Evolutionary conservation across 2,329 filamentous ascomycete species (phyloP).

Genomic region (Xylaria sp.): DNA sequence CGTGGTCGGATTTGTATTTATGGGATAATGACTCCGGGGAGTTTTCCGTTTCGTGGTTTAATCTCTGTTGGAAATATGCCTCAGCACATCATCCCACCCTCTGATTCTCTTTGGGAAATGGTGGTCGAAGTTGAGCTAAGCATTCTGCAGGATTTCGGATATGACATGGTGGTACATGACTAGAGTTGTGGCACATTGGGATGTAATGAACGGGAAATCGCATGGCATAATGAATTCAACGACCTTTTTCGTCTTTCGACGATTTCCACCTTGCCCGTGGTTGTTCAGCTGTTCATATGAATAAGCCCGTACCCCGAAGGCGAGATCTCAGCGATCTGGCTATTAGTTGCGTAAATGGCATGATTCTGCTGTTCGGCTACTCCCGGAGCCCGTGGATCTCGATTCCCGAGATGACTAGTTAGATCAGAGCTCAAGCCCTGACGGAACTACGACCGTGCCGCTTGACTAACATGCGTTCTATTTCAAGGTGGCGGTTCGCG

Average conservation of each 20-base stretch:
- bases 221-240: conserved; percentile 47
- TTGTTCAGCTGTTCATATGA: background rate
- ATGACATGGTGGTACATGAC: conserved; percentile 31
- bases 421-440: background rate
- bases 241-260: conserved; percentile 31
- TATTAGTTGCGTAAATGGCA: background rate
- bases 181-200: conserved; percentile 44
- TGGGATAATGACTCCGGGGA: conserved; percentile 33
- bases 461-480: conserved; percentile 1
- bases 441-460: conserved; percentile 3
- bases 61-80: conserved; percentile 24
- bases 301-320: background rate
- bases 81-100: conserved; percentile 9
- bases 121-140: conserved; percentile 26
- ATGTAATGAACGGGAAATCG: conserved; percentile 43
- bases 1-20: conserved; percentile 31
- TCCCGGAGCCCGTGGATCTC: conserved; percentile 14
- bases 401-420: background rate
- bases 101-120: conserved; percentile 21
- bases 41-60: conserved; percentile 36
- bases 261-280: background rate
- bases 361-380: background rate
- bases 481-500: conserved; percentile 1
- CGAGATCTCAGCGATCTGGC: background rate
- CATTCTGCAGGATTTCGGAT: conserved; percentile 24